These are phyloP conservation scores for Candida maris DNA, from an alignment of 805 yeast genomes.

Conservation along the genomic window DNA sequence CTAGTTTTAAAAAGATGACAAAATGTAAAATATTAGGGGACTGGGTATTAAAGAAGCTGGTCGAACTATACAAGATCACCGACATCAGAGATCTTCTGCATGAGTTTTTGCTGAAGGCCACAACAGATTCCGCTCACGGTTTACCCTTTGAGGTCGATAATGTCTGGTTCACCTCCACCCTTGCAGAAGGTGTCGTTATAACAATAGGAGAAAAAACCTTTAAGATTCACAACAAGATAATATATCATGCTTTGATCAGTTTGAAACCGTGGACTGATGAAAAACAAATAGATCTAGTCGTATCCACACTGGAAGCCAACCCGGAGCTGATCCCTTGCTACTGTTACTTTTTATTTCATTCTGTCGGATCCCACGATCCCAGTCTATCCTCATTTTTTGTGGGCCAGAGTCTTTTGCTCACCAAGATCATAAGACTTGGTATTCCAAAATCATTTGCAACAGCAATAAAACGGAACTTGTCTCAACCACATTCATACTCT, in stretches of 20 bases:
- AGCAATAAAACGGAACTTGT: conserved; percentile 7
- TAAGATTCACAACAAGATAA: conserved; percentile 62
- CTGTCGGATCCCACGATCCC: conserved; percentile 76
- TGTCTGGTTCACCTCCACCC: conserved; percentile 40
- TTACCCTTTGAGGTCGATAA: conserved; percentile 44
- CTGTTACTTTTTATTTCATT: conserved; percentile 48
- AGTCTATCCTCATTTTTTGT: conserved; percentile 78
- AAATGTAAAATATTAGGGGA: conserved; percentile 80
- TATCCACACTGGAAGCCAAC: conserved; percentile 45
- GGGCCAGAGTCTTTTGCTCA: conserved; percentile 61
- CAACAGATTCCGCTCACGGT: conserved; percentile 50
- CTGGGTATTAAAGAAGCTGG: conserved; percentile 57
- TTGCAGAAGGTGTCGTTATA: conserved; percentile 39
- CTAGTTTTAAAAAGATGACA: conserved; percentile 57
- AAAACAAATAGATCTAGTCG: conserved; percentile 52
- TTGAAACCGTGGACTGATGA: conserved; percentile 82
- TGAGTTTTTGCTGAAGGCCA: conserved; percentile 45
- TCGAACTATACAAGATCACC: conserved; percentile 40
- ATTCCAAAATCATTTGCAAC: conserved; percentile 41
- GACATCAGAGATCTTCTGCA: conserved; percentile 37
- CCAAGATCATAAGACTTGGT: conserved; percentile 55
- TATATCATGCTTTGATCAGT: conserved; percentile 56
- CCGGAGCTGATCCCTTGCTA: conserved; percentile 78
- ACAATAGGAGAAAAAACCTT: conserved; percentile 49
- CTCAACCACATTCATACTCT: conserved; percentile 4